Percentiles rank a stretch among this genome's conserved stretches.
phyloP scores from a whole-genome alignment of 306 rosid genomes.

The Inga leiocalycina region DNA sequence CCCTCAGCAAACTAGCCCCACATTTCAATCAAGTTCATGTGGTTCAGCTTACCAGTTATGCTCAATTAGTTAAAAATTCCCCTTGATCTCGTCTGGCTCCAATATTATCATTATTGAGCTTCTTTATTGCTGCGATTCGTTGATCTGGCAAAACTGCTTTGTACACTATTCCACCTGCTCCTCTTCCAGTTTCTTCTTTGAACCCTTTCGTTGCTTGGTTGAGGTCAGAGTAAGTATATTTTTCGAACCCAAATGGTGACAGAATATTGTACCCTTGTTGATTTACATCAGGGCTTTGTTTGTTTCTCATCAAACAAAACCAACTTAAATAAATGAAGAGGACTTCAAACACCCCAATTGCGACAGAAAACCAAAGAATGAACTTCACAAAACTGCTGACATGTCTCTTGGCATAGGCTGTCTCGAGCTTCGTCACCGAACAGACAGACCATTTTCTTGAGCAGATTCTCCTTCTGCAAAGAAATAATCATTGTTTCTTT shows the following conservation, averaged over 20 bases:
- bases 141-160: neutral
- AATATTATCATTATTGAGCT: neutral
- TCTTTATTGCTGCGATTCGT: neutral
- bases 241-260: neutral
- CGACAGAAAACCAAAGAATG: conserved; percentile 27
- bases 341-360: conserved; percentile 19
- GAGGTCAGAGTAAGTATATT: neutral
- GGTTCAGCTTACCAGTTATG: neutral
- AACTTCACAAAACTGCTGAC: conserved; percentile 22
- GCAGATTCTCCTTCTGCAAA: neutral
- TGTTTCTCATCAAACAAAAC: neutral
- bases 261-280: neutral
- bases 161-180: neutral
- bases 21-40: conserved; percentile 2
- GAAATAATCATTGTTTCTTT: neutral
- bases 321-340: neutral
- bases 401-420: neutral
- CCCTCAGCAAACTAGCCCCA: neutral
- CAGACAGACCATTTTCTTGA: neutral
- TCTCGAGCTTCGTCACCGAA: neutral
- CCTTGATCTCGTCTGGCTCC: neutral
- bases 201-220: neutral
- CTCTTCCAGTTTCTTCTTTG: neutral
- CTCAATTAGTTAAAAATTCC: neutral
- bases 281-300: conserved; percentile 25